Evolutionary conservation across 2,329 filamentous ascomycete genomes (phyloP), one percentile per base, ranked within the genome.

Genomic region (Cladophialophora yegresii): DNA sequence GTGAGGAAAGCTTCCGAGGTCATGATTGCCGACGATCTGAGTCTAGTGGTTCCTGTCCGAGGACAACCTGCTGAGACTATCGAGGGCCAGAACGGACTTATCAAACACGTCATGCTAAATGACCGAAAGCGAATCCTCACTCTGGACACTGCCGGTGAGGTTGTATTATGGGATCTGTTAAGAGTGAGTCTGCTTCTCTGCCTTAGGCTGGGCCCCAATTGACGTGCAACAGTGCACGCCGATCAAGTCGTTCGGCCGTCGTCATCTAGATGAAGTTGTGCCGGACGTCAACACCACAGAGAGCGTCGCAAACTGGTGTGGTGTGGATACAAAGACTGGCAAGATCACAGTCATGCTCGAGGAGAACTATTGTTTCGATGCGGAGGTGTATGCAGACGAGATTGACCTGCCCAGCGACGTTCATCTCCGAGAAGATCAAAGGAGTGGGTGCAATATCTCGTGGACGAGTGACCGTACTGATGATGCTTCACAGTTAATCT

Each of bases 351-450:
- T 97, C 2, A 89, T 96, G 20, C 78, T 99, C 20, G 95, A 99
- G 74, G 91, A 93, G 47, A 96, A 95, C 73, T 96, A 96, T 71
- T 97, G 93, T 75, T 99, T 99, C 71, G 95, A 99, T 77, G 95
- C 93, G 16, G 95, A 99, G 74, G 90, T 96, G 77, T 99, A 99
- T 75, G 93, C 92, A 0, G 95, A 99, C 74, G 93, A 98, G 77
- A 80, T 96, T 40, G 82, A 87, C 47, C 71, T 93, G 61, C 84
- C 89, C 10, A 88, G 92, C 67, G 81, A 85, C n/a, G 81, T 90
- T 20, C 89, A 93, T 12, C 96, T 96, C 73, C 84, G 89, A 63
- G 93, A 98, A 72, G 95, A 99, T 72, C 93, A 98, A 78, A 87
- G 95, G 79, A 96, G 91, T 93, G 84, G 73, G 87, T 76, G 3